These are phyloP conservation scores for Gracilaria domingensis DNA, from an alignment of 23 red algal genomes.

Conservation along the genomic window DNA sequence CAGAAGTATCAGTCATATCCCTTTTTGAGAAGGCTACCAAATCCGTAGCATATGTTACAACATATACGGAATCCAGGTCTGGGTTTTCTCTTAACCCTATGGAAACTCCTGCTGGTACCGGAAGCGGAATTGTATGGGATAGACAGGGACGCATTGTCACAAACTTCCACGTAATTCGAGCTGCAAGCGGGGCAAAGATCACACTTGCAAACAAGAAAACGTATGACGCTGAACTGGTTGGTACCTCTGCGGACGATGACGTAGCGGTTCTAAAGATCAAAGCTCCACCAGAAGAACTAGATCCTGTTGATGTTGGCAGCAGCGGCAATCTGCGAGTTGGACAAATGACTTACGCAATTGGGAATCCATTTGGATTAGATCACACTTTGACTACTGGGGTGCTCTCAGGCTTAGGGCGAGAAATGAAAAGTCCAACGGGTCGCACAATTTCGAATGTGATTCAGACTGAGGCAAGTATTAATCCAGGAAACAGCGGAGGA, in stretches of 20 bases:
- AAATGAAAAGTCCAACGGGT: slow-evolving; percentile 96
- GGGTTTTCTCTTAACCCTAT: slow-evolving; percentile 79
- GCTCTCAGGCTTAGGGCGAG: slow-evolving; percentile 91
- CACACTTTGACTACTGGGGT: slow-evolving; percentile 95
- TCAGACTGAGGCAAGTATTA: slow-evolving; percentile 96
- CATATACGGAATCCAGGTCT: slow-evolving; percentile 73
- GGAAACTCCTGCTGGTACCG: slow-evolving; percentile 85
- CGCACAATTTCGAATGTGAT: slow-evolving; percentile 96
- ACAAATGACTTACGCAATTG: slow-evolving; percentile 97
- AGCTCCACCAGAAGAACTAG: slow-evolving; percentile 72
- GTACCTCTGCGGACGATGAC: slow-evolving; percentile 94
- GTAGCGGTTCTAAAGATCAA: slow-evolving; percentile 94
- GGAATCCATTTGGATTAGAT: slow-evolving; percentile 98
- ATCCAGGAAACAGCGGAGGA: slow-evolving; percentile 98
- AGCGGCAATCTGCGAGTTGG: slow-evolving; percentile 78
- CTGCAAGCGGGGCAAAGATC: slow-evolving; percentile 84
- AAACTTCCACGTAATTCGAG: slow-evolving; percentile 97
- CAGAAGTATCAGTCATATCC: slow-evolving; percentile 74
- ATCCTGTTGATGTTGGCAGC: slow-evolving; percentile 78
- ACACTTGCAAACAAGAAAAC: slow-evolving; percentile 84
- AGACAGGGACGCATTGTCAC: slow-evolving; percentile 87
- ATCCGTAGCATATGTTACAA: slow-evolving; percentile 92
- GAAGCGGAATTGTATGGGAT: slow-evolving; percentile 96
- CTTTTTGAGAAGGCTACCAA: slow-evolving; percentile 84
- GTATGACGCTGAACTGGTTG: slow-evolving; percentile 87